phyloP scores from a whole-genome alignment of 1,284 basidiomycete species.

The Golubevia pallescens region DNA sequence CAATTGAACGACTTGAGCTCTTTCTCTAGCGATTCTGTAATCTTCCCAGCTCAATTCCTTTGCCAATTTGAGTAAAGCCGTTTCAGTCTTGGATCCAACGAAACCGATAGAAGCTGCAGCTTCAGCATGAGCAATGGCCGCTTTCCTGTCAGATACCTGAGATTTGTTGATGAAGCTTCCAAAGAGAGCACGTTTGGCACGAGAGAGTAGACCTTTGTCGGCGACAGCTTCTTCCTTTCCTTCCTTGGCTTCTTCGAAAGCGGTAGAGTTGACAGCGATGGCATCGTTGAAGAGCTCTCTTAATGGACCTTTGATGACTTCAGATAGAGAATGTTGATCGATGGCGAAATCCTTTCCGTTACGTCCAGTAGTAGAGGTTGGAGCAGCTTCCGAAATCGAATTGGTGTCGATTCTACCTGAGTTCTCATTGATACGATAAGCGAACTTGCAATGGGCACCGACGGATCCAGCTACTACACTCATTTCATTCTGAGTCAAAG shows the following conservation, averaged over 20 bases:
- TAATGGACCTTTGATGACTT: slow-evolving; percentile 72
- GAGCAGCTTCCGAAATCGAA: background rate
- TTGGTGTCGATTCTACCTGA: slow-evolving; percentile 76
- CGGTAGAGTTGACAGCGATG: slow-evolving; percentile 92
- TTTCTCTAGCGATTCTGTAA: slow-evolving; percentile 75
- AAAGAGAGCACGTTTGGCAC: background rate
- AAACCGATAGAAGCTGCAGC: slow-evolving; percentile 68
- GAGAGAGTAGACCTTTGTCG: slow-evolving; percentile 46
- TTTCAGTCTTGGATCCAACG: slow-evolving; percentile 95
- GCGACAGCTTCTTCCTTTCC: slow-evolving; percentile 71
- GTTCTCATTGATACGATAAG: slow-evolving; percentile 78
- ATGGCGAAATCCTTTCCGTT: slow-evolving; percentile 77
- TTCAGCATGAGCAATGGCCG: background rate
- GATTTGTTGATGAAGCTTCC: slow-evolving; percentile 1
- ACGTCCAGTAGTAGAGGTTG: slow-evolving; percentile 5
- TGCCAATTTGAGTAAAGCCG: slow-evolving; percentile 87
- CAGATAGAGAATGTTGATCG: slow-evolving; percentile 71
- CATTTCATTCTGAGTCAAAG: slow-evolving; percentile 91
- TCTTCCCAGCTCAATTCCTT: slow-evolving; percentile 82
- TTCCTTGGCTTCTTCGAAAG: slow-evolving; percentile 77
- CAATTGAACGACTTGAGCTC: slow-evolving; percentile 79
- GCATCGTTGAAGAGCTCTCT: slow-evolving; percentile 79
- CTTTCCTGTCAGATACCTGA: background rate
- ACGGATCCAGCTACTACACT: slow-evolving; percentile 92
- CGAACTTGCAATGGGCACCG: slow-evolving; percentile 92